phyloP scores from a whole-genome alignment of 169 alveolate genomes.

The Plasmodium knowlesi region DNA sequence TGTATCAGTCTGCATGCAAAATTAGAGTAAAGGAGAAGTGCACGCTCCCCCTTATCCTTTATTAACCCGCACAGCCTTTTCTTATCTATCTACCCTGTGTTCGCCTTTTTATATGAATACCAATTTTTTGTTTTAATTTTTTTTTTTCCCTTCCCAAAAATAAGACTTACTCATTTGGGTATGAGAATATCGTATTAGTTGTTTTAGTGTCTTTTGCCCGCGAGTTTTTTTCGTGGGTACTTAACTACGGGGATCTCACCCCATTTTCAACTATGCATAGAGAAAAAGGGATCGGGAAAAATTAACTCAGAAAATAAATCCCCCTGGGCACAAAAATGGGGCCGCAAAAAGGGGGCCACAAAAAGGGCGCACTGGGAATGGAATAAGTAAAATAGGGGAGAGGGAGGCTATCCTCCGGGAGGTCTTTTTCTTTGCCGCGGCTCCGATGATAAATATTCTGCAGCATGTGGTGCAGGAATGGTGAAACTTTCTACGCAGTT shows the following conservation, averaged over 20 bases:
- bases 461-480: background rate
- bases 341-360: background rate
- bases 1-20: background rate
- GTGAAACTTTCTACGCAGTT: background rate
- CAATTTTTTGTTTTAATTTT: background rate
- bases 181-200: background rate
- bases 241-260: background rate
- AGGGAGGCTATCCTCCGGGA: background rate
- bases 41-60: background rate
- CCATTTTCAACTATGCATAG: background rate
- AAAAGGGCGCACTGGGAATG: background rate
- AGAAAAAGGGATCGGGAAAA: background rate
- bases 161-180: background rate
- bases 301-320: background rate
- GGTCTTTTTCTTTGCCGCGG: background rate
- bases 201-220: background rate
- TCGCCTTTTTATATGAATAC: background rate
- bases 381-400: background rate
- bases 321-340: background rate
- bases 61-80: background rate
- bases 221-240: background rate
- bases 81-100: background rate
- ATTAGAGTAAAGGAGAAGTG: background rate
- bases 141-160: background rate
- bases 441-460: background rate